Percentiles rank a stretch among this genome's conserved stretches.
phyloP scores from a whole-genome alignment of 352 stramenopile species.

The Globisporangium lucens region DNA sequence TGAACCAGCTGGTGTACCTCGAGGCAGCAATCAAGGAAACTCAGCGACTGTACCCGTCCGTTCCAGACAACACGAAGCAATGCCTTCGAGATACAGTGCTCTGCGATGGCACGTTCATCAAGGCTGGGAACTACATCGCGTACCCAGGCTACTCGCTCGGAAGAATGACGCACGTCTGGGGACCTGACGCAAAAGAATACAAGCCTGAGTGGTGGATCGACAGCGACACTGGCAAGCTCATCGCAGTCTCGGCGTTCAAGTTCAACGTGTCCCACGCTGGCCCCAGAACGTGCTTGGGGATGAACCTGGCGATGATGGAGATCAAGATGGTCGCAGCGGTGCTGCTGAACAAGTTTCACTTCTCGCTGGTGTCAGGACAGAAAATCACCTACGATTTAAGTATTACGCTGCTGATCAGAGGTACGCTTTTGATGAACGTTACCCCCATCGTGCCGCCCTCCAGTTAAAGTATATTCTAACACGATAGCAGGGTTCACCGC shows the following conservation, averaged over 20 bases:
- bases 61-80: neutral
- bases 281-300: constrained; percentile 34
- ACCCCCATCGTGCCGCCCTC: constrained; percentile 11
- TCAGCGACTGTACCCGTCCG: neutral
- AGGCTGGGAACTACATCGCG: constrained; percentile 28
- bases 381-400: constrained; percentile 26
- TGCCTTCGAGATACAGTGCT: constrained; percentile 20
- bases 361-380: constrained; percentile 25
- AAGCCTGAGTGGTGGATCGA: constrained; percentile 71
- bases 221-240: constrained; percentile 23
- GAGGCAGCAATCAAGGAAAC: neutral
- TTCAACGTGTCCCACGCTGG: constrained; percentile 52
- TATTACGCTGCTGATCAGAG: constrained; percentile 31
- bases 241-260: constrained; percentile 46
- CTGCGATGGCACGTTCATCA: constrained; percentile 62
- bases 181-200: constrained; percentile 49
- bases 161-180: constrained; percentile 61
- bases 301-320: constrained; percentile 27
- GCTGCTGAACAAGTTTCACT: constrained; percentile 42
- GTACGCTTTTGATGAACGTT: constrained; percentile 17
- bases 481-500: no score
- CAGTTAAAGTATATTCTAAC: neutral
- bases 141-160: constrained; percentile 46
- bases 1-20: neutral
- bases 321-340: constrained; percentile 37